phyloP scores from a whole-genome alignment of 2,329 filamentous ascomycete genomes.

The Colletotrichum brevisporum region DNA sequence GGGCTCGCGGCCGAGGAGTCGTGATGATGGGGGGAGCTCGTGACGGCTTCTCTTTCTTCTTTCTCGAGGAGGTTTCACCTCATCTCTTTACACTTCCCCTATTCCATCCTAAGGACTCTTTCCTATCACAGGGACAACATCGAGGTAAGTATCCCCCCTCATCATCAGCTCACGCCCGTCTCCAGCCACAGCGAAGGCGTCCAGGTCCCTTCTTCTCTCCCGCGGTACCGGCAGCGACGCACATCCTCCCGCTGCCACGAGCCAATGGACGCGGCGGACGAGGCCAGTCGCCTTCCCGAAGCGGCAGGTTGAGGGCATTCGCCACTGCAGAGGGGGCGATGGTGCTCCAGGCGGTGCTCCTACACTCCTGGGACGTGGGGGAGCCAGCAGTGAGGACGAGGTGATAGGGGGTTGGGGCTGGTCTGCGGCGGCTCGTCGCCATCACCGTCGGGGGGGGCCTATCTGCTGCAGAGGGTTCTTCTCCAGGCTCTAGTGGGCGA shows the following conservation, averaged over 20 bases:
- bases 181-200: slow-evolving; percentile 28
- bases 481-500: slow-evolving; percentile 1
- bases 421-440: slow-evolving; percentile 6
- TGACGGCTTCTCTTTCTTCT: background rate
- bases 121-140: background rate
- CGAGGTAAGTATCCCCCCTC: background rate
- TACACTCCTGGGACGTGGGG: slow-evolving; percentile 3
- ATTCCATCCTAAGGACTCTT: too few relatives aligned
- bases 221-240: slow-evolving; percentile 21
- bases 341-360: slow-evolving; percentile 7
- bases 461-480: background rate
- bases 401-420: slow-evolving; percentile 12
- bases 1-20: background rate
- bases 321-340: slow-evolving; percentile 1
- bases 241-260: slow-evolving; percentile 29
- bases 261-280: slow-evolving; percentile 34
- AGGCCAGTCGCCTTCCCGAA: slow-evolving; percentile 36
- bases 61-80: background rate
- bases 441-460: background rate
- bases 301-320: slow-evolving; percentile 31
- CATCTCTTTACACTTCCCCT: too few relatives aligned
- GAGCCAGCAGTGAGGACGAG: slow-evolving; percentile 7
- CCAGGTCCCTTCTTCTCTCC: background rate
- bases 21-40: background rate
- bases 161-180: background rate